Evolutionary conservation across 2,329 filamentous ascomycete species (phyloP), one percentile per base, ranked within the genome.

Genomic region (Gnomoniopsis sp.): DNA sequence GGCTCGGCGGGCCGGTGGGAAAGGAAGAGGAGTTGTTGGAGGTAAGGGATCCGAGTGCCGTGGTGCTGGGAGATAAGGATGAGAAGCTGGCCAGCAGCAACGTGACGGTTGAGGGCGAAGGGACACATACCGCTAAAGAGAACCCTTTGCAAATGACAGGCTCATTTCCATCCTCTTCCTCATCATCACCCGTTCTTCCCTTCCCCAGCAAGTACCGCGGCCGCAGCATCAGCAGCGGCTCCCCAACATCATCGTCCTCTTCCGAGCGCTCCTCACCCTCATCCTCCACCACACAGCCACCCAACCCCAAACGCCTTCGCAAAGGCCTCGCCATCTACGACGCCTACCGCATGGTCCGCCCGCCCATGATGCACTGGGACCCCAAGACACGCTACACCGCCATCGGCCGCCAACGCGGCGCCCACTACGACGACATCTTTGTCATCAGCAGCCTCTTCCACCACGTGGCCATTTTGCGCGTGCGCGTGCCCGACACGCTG

Each of bases 391-490:
- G 77, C 36, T 88, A 87, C 67, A 70, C 76, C 61, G 77, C 83
- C 22, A 82, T 88, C 58, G 85, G 85, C 6, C 80, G 78, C 62
- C 68, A 70, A 12, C 65, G 65, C 1, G 79, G 78, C 2, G 74
- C 70, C 2, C 74, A 74, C 36, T 81, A 80, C 65, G 85, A 88
- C 63, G 85, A 88, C 64, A 73, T 88, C 2, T 88, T 86, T 62
- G 74, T 88, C 44, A 68, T 88, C 44, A 86, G 82, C 69, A 79
- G 77, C 4, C 69, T 88, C 33, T 86, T 86, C 67, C 85, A 88
- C 65, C 85, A 88, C 65, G 62, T 88, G 14, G 81, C 77, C 26
- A 69, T 88, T 50, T 66, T 88, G 58, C 73, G 85, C 23, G 78
- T 86, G 26, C 77, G 84, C n/a, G 83, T 88, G 19, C 83, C 85